phyloP scores from a whole-genome alignment of 257 asterid species.

The Marsdenia floribunda region DNA sequence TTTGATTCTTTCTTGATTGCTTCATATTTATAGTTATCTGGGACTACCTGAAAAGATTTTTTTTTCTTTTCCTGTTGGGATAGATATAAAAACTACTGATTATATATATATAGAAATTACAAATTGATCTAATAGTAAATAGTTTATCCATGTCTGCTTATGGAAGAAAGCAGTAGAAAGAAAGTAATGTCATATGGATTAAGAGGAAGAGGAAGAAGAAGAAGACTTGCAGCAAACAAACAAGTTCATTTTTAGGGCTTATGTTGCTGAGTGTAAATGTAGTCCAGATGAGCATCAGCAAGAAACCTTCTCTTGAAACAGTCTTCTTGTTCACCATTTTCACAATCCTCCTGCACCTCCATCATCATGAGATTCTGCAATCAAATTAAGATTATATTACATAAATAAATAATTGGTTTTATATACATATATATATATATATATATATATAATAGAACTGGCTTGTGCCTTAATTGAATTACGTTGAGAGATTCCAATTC shows the following conservation, averaged over 20 bases:
- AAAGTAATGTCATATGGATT: neutral
- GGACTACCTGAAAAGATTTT: neutral
- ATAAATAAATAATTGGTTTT: too few species aligned
- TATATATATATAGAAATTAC: neutral
- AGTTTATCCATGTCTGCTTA: neutral
- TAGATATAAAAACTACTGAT: neutral
- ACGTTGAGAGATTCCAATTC: slow-evolving; percentile 13
- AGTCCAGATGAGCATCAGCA: slow-evolving; percentile 70
- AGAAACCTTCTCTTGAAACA: slow-evolving; percentile 57
- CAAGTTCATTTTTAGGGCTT: slow-evolving; percentile 29
- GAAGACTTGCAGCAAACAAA: neutral
- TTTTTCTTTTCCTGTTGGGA: too few species aligned
- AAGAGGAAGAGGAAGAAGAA: too few species aligned
- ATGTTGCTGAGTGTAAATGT: slow-evolving; percentile 68
- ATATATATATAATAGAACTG: too few species aligned
- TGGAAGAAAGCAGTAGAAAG: neutral
- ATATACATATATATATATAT: too few species aligned
- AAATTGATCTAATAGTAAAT: neutral
- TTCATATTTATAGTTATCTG: too few species aligned
- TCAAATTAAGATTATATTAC: neutral
- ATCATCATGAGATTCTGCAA: slow-evolving; percentile 22
- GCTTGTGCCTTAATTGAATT: neutral
- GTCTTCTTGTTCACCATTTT: slow-evolving; percentile 31
- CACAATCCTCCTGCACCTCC: slow-evolving; percentile 30
- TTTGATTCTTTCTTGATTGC: neutral